Base-by-base conservation (phyloP, 2,329 filamentous ascomycete species). In the Fusarium nelsonii region DNA sequence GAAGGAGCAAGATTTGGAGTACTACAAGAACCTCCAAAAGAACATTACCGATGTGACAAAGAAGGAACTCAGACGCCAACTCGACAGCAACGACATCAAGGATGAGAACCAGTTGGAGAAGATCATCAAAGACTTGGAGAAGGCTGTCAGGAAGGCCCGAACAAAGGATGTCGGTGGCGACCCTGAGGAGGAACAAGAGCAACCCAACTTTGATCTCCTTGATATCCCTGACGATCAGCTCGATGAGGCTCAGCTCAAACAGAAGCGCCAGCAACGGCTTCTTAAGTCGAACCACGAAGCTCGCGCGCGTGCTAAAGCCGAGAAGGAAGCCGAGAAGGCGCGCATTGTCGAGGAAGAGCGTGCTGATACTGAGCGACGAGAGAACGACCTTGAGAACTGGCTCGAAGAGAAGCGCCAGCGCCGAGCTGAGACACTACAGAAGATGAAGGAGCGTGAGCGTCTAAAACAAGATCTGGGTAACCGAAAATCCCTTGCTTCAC, bases 231-330 rank as follows among this genome's bases (percentile, higher is more conserved):
- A 99, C 74, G 95, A 97, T 60, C 88, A 98, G 75, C 87, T 99
- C 1, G 95, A 98, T 73, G 96, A 99, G 74, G 92, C 94, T 8
- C 90, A 90, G 16, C 77, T 98, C 62, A 98, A 97, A 79, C 90
- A 95, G 74, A 99, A 99, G 80, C 90, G 93, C 14, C 93, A 97
- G 72, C 96, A 99, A 77, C 89, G 92, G 33, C 85, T 99, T 1
- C 89, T 97, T 81, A 99, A 98, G 79, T 94, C 94, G 2, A 97
- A 97, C 73, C 91, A 97, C 74, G 96, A 98, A 69, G 96, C 96
- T 6, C 88, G 96, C 16, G 92, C 92, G 26, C 90, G 96, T n/a
- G 94, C 96, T 36, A 98, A 97, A 81, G 92, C 92, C 0, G 96
- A 99, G 77, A 99, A 98, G 79, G 94, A 97, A 75, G 91, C 91